A percentile compares a stretch with the other conserved stretches of the same genome.
These are phyloP conservation scores for Microbotryum intermedium DNA, from an alignment of 1,284 basidiomycete species.

Conservation along the genomic window DNA sequence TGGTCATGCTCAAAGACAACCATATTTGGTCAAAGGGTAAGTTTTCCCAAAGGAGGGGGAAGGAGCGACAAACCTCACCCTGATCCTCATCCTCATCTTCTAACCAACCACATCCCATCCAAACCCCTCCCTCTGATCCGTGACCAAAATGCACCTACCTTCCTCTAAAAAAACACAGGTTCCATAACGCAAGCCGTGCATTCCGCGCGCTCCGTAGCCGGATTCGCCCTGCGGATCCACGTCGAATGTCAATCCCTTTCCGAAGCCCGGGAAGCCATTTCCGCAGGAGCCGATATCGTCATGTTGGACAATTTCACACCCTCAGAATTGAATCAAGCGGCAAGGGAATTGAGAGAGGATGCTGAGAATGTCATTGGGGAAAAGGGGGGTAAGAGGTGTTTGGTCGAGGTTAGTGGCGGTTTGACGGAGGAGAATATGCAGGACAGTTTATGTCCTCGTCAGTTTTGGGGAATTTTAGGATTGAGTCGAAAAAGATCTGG, in stretches of 20 bases:
- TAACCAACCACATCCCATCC: background rate
- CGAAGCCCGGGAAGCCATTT: constrained; percentile 91
- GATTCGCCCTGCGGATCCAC: constrained; percentile 86
- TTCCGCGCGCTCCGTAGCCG: constrained; percentile 77
- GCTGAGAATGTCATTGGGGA: constrained; percentile 44
- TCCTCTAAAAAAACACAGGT: constrained; percentile 45
- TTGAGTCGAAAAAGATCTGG: too few relatives aligned
- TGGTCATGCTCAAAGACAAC: constrained; percentile 99
- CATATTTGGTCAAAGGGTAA: constrained; percentile 93
- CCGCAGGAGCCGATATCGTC: constrained; percentile 90
- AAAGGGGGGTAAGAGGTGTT: constrained; percentile 49
- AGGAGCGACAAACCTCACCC: background rate
- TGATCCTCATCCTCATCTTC: background rate
- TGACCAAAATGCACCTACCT: background rate
- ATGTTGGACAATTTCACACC: constrained; percentile 97
- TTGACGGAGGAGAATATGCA: constrained; percentile 76
- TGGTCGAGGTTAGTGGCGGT: constrained; percentile 85
- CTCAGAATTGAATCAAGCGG: constrained; percentile 56
- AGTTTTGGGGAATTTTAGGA: too few relatives aligned
- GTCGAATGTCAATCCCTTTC: constrained; percentile 84
- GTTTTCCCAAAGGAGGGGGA: constrained; percentile 20
- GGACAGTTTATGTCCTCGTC: constrained; percentile 65
- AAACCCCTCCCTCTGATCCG: background rate
- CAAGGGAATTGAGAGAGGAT: constrained; percentile 60
- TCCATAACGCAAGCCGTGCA: constrained; percentile 83